Conservation (phyloP, 2,329 filamentous ascomycete species). For the Fusarium camptoceras region DNA sequence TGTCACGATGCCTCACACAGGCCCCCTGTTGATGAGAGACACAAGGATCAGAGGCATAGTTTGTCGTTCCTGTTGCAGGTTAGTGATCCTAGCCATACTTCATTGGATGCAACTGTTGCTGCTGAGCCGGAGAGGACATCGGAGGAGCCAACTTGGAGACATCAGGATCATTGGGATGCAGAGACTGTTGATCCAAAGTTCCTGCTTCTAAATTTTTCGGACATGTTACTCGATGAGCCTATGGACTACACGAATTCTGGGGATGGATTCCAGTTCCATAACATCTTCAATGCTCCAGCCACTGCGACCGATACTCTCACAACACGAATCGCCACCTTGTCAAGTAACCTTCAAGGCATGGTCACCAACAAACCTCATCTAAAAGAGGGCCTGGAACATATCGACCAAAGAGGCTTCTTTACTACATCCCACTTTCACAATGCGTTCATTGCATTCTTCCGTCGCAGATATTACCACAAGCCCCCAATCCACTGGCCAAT, state of each 20-base stretch:
- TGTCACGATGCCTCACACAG: slow-evolving; percentile 18
- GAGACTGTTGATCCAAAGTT: slow-evolving; percentile 16
- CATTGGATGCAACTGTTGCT: slow-evolving; percentile 13
- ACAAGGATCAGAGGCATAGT: neutral
- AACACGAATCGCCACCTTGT: neutral
- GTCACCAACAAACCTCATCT: slow-evolving; percentile 9
- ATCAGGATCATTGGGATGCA: neutral
- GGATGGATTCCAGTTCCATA: fast-evolving
- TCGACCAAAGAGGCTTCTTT: slow-evolving; percentile 6
- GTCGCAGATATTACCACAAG: slow-evolving; percentile 19
- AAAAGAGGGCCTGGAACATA: neutral
- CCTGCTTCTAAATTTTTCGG: slow-evolving; percentile 17
- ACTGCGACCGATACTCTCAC: neutral
- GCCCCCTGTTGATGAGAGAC: neutral
- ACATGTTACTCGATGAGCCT: slow-evolving; percentile 16
- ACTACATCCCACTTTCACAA: slow-evolving; percentile 8
- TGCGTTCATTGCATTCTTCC: slow-evolving; percentile 6
- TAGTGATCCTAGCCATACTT: slow-evolving; percentile 8
- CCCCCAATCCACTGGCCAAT: slow-evolving; percentile 33
- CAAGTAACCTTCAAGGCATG: neutral
- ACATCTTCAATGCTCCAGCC: neutral
- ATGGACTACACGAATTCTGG: neutral
- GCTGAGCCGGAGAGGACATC: slow-evolving; percentile 17
- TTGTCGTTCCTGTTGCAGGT: slow-evolving; percentile 17
- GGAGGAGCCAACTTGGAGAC: slow-evolving; percentile 14